Percentiles rank a stretch among this genome's conserved stretches.
Conservation (phyloP, 805 yeast genomes). For the Pichia nanzhaoensis region DNA sequence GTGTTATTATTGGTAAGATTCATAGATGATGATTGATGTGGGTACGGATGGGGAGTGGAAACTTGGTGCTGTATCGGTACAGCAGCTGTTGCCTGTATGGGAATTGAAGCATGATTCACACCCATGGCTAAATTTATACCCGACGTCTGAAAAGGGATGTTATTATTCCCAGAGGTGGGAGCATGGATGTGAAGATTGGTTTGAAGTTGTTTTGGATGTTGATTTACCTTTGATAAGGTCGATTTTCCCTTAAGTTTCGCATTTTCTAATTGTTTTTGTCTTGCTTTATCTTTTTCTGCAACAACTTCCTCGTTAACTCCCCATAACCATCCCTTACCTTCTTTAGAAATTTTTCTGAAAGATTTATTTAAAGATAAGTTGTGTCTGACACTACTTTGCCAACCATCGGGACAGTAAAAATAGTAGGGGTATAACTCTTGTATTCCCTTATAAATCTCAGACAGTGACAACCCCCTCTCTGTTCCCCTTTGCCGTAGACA, state of each 20-base stretch:
- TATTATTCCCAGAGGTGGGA: background rate
- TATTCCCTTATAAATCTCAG: slow-evolving; percentile 82
- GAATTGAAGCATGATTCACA: no score
- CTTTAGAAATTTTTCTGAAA: slow-evolving; percentile 72
- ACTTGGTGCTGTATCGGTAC: background rate
- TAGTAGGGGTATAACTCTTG: slow-evolving; percentile 87
- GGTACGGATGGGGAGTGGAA: slow-evolving; percentile 12
- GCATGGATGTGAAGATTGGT: slow-evolving; percentile 1
- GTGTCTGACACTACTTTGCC: slow-evolving; percentile 94
- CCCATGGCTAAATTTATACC: background rate
- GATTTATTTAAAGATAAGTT: slow-evolving; percentile 81
- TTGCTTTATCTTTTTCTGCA: slow-evolving; percentile 66
- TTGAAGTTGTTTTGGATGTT: slow-evolving; percentile 1
- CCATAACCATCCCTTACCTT: slow-evolving; percentile 95
- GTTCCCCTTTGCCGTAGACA: slow-evolving; percentile 65
- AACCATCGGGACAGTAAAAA: slow-evolving; percentile 90
- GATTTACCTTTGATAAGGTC: background rate
- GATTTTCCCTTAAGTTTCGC: slow-evolving; percentile 31
- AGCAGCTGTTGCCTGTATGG: background rate
- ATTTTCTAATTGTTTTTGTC: slow-evolving; percentile 59
- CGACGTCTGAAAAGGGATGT: background rate
- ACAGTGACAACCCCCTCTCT: slow-evolving; percentile 67
- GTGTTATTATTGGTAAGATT: background rate
- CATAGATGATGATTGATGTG: slow-evolving; percentile 5
- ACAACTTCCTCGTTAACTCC: slow-evolving; percentile 81